phyloP scores from a whole-genome alignment of 2,329 filamentous ascomycete genomes.

The Passalora sequoiae region DNA sequence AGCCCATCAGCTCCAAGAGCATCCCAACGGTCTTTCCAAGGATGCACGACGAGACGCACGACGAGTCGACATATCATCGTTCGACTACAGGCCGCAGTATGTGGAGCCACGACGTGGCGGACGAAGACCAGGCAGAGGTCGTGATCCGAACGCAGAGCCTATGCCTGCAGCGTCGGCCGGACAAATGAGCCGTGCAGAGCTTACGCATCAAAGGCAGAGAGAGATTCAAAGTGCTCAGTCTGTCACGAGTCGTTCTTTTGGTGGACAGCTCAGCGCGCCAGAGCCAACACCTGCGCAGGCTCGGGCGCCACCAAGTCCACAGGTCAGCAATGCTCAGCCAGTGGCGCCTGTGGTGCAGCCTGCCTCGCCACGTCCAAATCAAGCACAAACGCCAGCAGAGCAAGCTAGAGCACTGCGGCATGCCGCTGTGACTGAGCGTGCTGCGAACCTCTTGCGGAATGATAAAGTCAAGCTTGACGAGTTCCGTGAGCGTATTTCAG shows the following conservation, averaged over 20 bases:
- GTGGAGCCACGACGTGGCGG: constrained; percentile 53
- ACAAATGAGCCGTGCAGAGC: constrained; percentile 74
- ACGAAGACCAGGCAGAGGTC: constrained; percentile 57
- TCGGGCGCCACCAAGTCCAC: constrained; percentile 28
- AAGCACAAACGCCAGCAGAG: constrained; percentile 63
- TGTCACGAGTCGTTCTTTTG: constrained; percentile 72
- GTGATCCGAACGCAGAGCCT: constrained; percentile 81
- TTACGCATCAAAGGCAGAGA: constrained; percentile 87
- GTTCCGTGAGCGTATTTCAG: constrained; percentile 75
- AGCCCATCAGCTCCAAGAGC: constrained; percentile 80
- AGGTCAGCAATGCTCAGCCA: constrained; percentile 33
- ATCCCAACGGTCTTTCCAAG: constrained; percentile 75
- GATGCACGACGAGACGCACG: constrained; percentile 77
- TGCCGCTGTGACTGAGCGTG: constrained; percentile 77
- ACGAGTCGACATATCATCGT: constrained; percentile 78
- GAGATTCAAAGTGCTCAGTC: constrained; percentile 86
- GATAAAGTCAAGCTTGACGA: constrained; percentile 66
- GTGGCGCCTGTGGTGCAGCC: constrained; percentile 34
- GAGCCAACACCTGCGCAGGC: constrained; percentile 38
- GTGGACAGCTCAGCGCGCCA: constrained; percentile 52
- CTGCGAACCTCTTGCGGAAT: constrained; percentile 72
- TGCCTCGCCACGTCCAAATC: constrained; percentile 31
- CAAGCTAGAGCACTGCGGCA: constrained; percentile 77
- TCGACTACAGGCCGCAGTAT: constrained; percentile 73
- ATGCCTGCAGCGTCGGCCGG: constrained; percentile 72